phyloP scores from a whole-genome alignment of 2,329 filamentous ascomycete species.

The Trichoderma harzianum region DNA sequence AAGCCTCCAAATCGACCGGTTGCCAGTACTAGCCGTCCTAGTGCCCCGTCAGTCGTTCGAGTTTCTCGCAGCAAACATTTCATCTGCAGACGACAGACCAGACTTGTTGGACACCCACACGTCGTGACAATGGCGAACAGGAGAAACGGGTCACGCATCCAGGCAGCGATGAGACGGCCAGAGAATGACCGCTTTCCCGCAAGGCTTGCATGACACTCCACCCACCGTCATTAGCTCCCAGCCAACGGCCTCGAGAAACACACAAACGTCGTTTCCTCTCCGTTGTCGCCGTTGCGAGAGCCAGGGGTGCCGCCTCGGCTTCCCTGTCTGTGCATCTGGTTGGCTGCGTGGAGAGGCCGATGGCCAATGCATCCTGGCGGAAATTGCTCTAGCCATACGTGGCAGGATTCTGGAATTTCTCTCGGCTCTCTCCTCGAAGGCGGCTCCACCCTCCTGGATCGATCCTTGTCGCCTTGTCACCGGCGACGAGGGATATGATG shows the following conservation, averaged over 20 bases:
- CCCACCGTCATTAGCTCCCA: background rate
- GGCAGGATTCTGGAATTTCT: conserved; percentile 38
- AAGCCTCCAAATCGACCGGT: background rate
- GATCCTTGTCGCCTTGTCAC: conserved; percentile 12
- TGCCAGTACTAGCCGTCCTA: background rate
- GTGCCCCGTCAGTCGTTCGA: conserved; percentile 2
- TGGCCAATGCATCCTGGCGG: conserved; percentile 26
- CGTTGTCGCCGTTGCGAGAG: conserved; percentile 14
- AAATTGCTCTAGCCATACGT: conserved; percentile 28
- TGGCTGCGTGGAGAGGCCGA: conserved; percentile 27
- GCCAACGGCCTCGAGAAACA: conserved; percentile 5
- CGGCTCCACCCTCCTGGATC: conserved; percentile 2
- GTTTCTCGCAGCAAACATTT: conserved; percentile 6
- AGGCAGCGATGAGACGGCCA: conserved; percentile 13
- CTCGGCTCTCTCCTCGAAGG: conserved; percentile 10
- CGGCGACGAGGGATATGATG: background rate
- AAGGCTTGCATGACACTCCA: conserved; percentile 12
- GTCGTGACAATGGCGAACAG: conserved; percentile 12
- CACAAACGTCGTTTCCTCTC: conserved; percentile 16
- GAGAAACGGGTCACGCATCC: conserved; percentile 10
- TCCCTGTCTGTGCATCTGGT: conserved; percentile 22
- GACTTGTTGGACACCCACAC: conserved; percentile 2
- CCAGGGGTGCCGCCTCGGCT: conserved; percentile 12
- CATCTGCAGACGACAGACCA: background rate
- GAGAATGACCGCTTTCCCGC: conserved; percentile 5